Conservation (phyloP, 495 filamentous ascomycete genomes). For the Copromyces sp. region DNA sequence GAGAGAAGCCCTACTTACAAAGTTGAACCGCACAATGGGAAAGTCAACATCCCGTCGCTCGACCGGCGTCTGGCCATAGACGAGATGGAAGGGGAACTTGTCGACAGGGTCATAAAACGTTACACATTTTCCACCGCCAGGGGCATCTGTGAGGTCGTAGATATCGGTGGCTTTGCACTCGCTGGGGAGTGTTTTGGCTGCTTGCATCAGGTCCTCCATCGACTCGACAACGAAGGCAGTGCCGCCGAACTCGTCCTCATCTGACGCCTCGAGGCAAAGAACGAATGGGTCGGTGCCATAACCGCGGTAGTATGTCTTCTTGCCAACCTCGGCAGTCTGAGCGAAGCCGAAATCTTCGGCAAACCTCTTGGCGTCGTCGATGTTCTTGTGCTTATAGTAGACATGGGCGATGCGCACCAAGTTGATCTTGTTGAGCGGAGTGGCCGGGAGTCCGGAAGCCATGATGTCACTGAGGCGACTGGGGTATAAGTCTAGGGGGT, state of each 20-base stretch:
- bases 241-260: conserved; percentile 44
- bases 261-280: conserved; percentile 37
- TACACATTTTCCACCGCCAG: conserved; percentile 48
- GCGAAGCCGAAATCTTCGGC: conserved; percentile 49
- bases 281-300: conserved; percentile 52
- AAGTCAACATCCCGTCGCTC: conserved; percentile 26
- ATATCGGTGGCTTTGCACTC: conserved; percentile 34
- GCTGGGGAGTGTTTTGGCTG: conserved; percentile 32
- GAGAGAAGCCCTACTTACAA: conserved; percentile 10
- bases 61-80: conserved; percentile 41
- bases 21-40: conserved; percentile 37
- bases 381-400: conserved; percentile 44
- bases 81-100: conserved; percentile 48
- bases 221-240: conserved; percentile 45
- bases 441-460: conserved; percentile 15
- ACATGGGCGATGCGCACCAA: conserved; percentile 47
- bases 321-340: conserved; percentile 31
- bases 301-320: conserved; percentile 48
- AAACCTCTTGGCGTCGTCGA: conserved; percentile 40
- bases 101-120: conserved; percentile 50
- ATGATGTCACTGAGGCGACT: conserved; percentile 8
- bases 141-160: conserved; percentile 41
- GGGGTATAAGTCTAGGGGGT: neutral
- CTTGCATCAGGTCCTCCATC: conserved; percentile 43
- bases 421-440: conserved; percentile 34